Conservation (phyloP, 1,284 basidiomycete genomes). For the Sanghuangporus weigelae region DNA sequence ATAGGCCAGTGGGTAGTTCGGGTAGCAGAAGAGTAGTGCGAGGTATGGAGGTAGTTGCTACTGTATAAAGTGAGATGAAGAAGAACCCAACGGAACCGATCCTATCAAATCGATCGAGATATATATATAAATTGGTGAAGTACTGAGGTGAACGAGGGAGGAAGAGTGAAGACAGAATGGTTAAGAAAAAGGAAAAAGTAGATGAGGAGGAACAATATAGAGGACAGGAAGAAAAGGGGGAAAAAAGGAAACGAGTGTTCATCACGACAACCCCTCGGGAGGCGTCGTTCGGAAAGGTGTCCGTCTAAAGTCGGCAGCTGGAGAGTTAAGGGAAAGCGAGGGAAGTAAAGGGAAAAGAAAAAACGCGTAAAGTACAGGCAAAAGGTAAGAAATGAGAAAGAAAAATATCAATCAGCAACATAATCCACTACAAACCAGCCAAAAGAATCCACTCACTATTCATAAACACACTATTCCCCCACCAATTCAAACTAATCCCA, state of each 20-base stretch:
- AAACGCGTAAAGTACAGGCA: background rate
- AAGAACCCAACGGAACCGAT: too few species aligned
- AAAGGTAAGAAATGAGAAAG: background rate
- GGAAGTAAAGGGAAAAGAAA: background rate
- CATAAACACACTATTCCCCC: slow-evolving; percentile 17
- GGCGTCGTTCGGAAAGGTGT: slow-evolving; percentile 12
- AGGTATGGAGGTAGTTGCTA: too few species aligned
- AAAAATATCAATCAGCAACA: background rate
- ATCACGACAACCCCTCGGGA: slow-evolving; percentile 5
- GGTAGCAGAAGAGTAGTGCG: too few species aligned
- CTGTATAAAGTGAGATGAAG: too few species aligned
- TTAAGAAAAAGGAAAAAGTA: too few species aligned
- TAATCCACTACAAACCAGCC: background rate
- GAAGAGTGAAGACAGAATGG: background rate
- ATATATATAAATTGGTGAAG: too few species aligned
- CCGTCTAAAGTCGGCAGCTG: slow-evolving; percentile 14
- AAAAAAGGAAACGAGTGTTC: background rate
- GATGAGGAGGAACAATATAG: background rate
- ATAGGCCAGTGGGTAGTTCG: too few species aligned
- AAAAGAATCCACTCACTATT: slow-evolving; percentile 8
- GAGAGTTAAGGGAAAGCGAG: background rate
- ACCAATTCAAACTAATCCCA: slow-evolving; percentile 16
- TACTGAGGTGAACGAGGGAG: background rate
- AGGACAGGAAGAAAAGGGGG: background rate
- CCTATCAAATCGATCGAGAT: too few species aligned